Evolutionary conservation across 805 yeast species (phyloP).

Genomic region (Vanderwaltozyma yarrowii): DNA sequence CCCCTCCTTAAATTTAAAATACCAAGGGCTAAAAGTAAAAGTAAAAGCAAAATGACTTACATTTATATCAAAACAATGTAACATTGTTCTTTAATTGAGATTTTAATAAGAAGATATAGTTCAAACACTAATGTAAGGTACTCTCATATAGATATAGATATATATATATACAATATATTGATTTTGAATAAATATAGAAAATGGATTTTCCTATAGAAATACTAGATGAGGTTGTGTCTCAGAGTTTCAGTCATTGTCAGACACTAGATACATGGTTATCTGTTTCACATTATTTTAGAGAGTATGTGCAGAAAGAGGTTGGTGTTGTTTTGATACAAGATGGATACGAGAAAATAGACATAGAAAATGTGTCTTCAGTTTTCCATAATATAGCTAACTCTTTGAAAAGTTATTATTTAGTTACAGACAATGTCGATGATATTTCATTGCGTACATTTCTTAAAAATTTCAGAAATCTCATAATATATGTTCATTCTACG

Average conservation of each 20-base stretch:
- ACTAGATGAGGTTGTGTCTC: conserved; percentile 13
- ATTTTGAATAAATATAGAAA: too few relatives aligned
- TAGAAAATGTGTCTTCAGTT: conserved; percentile 5
- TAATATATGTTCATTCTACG: conserved; percentile 17
- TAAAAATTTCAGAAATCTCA: conserved; percentile 6
- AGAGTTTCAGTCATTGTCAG: conserved; percentile 16
- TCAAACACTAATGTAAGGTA: too few relatives aligned
- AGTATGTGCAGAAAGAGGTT: conserved; percentile 7
- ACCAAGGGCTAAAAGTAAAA: too few relatives aligned
- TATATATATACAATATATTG: too few relatives aligned
- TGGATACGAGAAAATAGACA: conserved; percentile 2
- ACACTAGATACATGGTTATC: conserved; percentile 20
- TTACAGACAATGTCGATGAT: conserved; percentile 8
- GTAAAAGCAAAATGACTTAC: too few relatives aligned
- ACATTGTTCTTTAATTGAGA: too few relatives aligned
- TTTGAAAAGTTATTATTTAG: conserved; percentile 8
- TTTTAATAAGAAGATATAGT: too few relatives aligned
- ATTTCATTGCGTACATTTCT: conserved; percentile 7
- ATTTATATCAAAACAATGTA: too few relatives aligned
- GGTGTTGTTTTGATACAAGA: conserved; percentile 19
- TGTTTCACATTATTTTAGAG: conserved; percentile 9
- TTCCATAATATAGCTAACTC: conserved; percentile 9
- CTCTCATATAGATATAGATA: too few relatives aligned
- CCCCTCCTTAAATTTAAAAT: too few relatives aligned
- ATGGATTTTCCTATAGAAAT: conserved; percentile 18